Base-by-base conservation (phyloP, 495 filamentous ascomycete species). In the Collariella sp. region DNA sequence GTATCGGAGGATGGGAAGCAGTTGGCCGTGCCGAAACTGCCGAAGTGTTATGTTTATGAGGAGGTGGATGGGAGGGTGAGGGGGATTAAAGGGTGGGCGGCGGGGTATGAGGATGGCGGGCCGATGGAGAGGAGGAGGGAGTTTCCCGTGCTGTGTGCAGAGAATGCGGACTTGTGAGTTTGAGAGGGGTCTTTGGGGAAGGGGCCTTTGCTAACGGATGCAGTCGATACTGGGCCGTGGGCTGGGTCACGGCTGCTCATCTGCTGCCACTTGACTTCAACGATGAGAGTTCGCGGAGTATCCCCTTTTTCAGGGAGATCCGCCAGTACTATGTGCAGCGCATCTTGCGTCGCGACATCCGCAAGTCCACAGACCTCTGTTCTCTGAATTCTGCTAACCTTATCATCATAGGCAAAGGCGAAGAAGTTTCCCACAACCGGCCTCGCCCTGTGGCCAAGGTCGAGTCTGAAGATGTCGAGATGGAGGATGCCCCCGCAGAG, bases 71-170 rank as follows among this genome's bases (percentile, higher is more conserved):
- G 26, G 13, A 16, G 33, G 16, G 35, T 50, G 11, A 35, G 42
- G 5, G 57, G 66, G 13, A 72, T 76, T 49, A 19, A 50, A 12
- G 68, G 67, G 12, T 77, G 74, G 74, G 63, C 67, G 7, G 48
- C 56, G 5, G 72, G 67, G 0, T 76, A 69, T 38, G 66, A 70
- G 50, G 63, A 69, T 39, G 70, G 68, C 20, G 74, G 72, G 0
- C 42, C 55, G 0, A 46, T 57, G n/a, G 60, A 66, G 18, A 57
- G 42, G 16, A 60, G 60, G 46, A 67, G 74, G 16, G 70, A 67
- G 36, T 76, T 76, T 23, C 71, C 74, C 1, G 70, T 74, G 5
- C 62, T 71, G 59, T 74, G 70, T 43, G 70, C 72, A 22, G 73
- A 77, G 10, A 42, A 26, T 56, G 20, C 24, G 12, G 26, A 49